Base-by-base conservation (phyloP, 768 basidiomycete genomes). In the Tremella yokohamensis region DNA sequence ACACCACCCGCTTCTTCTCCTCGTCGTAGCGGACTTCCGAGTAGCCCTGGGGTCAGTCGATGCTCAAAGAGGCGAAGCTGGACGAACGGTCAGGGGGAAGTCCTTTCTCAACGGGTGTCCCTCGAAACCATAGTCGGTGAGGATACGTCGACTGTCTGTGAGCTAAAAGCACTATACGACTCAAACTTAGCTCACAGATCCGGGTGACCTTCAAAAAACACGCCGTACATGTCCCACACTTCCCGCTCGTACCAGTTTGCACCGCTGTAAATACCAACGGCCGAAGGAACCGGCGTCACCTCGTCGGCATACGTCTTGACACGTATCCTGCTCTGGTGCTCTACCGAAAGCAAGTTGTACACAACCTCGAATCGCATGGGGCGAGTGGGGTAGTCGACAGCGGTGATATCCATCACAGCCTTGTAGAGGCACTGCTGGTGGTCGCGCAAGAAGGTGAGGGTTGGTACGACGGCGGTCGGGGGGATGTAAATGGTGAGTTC, bases 191-290 rank as follows among this genome's bases (percentile, higher is more conserved):
- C 89, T 68, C 73, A 92, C 88, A 99, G 82, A 77, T 99, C 96
- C 19, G 96, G 96, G 78, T 99, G 96, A 49, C 85, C 87, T 61
- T 84, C 84, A 82, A 99, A 99, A 82, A 91, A 96, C 48, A 99
- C 88, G 45, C 96, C 96, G 73, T 81, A 99, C 78, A 99, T 82
- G 79, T 99, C 96, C 93, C 94, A 99, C 25, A 89, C 86, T 78
- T 99, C 96, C 58, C 96, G 83, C 78, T 99, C 96, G 76, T 96
- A 97, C 96, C 96, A 99, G 72, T 99, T 90, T 6, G 96, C 94
- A 59, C 94, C 91, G 50, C 84, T 82, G 81, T 88, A 99, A 22
- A 97, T 59, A 12, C 84, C 82, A 2, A 84, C 81, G 24, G 82
- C 84, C 67, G 88, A 92, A 1, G 94, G 96, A 1, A 98, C 89